These are phyloP conservation scores for Podospora pseudocomata DNA, from an alignment of 495 filamentous ascomycete genomes.

Conservation along the genomic window DNA sequence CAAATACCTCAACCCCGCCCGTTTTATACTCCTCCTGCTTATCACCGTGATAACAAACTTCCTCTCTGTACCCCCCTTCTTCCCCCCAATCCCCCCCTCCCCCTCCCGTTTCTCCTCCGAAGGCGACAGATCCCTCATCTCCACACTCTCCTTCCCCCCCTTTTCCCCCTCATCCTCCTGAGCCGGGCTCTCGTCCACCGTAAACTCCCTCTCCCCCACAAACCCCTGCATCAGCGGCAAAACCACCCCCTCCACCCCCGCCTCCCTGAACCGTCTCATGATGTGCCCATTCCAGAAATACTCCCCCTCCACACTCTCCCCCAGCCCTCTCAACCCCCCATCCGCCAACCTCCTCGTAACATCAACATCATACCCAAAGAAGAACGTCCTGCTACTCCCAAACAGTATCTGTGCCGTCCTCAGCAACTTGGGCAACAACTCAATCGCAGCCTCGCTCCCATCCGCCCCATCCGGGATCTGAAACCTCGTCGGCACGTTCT, in stretches of 20 bases:
- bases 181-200: conserved; percentile 50
- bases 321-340: conserved; percentile 45
- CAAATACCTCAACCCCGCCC: conserved; percentile 85
- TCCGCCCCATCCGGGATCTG: conserved; percentile 31
- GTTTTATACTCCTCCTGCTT: conserved; percentile 75
- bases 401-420: conserved; percentile 78
- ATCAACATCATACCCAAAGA: conserved; percentile 89
- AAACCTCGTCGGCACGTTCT: conserved; percentile 22
- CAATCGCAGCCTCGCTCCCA: conserved; percentile 32
- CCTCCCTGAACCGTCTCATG: conserved; percentile 66
- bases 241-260: conserved; percentile 61
- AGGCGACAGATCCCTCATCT: conserved; percentile 32
- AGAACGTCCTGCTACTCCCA: conserved; percentile 75
- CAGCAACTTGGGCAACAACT: conserved; percentile 78
- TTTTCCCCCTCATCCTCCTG: conserved; percentile 38
- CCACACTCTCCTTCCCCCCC: conserved; percentile 37
- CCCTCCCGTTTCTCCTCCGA: background rate
- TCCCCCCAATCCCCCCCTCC: background rate
- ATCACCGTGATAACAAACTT: conserved; percentile 77
- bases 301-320: conserved; percentile 69
- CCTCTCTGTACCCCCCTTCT: conserved; percentile 38
- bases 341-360: conserved; percentile 64
- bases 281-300: conserved; percentile 91
- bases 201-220: conserved; percentile 81
- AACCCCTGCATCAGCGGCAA: conserved; percentile 93